phyloP scores from a whole-genome alignment of 495 filamentous ascomycete genomes.

The Talaromyces stipitatus region DNA sequence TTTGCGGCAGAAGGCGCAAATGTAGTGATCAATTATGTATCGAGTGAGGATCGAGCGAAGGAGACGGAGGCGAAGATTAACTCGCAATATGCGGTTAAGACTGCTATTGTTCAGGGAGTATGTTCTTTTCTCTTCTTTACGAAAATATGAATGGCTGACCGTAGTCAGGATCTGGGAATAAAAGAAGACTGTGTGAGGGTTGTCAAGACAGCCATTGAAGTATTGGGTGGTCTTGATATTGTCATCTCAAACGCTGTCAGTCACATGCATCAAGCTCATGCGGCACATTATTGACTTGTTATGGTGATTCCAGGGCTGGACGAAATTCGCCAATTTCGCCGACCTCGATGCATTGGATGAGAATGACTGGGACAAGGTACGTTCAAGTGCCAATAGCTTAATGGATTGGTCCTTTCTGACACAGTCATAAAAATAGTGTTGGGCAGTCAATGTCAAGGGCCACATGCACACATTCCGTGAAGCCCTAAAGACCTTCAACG shows the following conservation, averaged over 20 bases:
- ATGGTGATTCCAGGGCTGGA: constrained; percentile 48
- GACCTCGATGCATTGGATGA: constrained; percentile 56
- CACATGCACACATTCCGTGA: constrained; percentile 54
- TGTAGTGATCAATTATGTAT: constrained; percentile 63
- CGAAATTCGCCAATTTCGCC: constrained; percentile 53
- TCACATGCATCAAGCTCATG: neutral
- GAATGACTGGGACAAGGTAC: constrained; percentile 65
- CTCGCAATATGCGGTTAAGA: constrained; percentile 46
- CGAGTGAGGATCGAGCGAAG: constrained; percentile 44
- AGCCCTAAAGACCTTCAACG: constrained; percentile 57
- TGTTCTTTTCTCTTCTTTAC: constrained; percentile 14
- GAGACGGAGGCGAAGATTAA: constrained; percentile 44
- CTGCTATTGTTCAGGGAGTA: constrained; percentile 52
- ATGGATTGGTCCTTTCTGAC: neutral
- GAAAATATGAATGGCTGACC: neutral
- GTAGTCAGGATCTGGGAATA: constrained; percentile 48
- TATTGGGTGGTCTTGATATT: constrained; percentile 61
- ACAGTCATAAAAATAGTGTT: constrained; percentile 40
- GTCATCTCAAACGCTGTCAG: constrained; percentile 65
- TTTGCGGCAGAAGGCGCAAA: constrained; percentile 62
- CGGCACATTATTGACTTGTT: neutral
- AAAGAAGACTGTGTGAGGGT: constrained; percentile 44
- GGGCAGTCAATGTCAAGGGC: constrained; percentile 61
- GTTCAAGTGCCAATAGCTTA: neutral
- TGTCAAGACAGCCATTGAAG: constrained; percentile 48